Evolutionary conservation across 140 eudicot species (phyloP).

Genomic region (Anethum foeniculum): DNA sequence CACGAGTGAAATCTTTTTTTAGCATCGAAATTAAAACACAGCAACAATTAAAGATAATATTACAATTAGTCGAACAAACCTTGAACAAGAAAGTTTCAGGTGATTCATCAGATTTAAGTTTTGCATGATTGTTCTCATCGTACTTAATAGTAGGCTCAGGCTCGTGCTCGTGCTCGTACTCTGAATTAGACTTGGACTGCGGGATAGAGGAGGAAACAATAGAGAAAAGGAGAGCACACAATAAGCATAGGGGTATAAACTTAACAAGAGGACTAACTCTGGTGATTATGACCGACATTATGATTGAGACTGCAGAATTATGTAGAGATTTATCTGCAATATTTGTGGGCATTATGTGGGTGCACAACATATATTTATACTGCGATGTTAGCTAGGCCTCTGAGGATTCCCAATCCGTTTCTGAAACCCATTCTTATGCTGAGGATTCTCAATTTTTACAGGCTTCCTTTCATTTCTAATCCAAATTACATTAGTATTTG

Average conservation of each 20-base stretch:
- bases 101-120: not conserved
- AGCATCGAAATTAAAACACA: too few species aligned
- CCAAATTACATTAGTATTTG: not conserved
- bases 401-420: not conserved
- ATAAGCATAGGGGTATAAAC: not conserved
- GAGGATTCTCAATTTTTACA: too few species aligned
- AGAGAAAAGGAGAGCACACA: not conserved
- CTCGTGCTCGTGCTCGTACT: not conserved
- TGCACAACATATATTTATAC: not conserved
- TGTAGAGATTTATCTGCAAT: not conserved
- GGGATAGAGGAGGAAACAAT: not conserved
- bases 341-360: not conserved
- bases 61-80: not conserved
- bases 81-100: not conserved
- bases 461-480: not conserved
- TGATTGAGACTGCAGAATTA: not conserved
- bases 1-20: too few species aligned
- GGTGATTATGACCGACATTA: not conserved
- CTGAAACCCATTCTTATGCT: not conserved
- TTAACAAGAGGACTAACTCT: not conserved
- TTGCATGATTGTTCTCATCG: not conserved
- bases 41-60: too few species aligned
- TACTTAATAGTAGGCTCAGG: not conserved
- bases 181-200: not conserved
- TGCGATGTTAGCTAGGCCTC: not conserved